Conservation (phyloP, 148 eudicot genomes). For the Rhododendron molle region DNA sequence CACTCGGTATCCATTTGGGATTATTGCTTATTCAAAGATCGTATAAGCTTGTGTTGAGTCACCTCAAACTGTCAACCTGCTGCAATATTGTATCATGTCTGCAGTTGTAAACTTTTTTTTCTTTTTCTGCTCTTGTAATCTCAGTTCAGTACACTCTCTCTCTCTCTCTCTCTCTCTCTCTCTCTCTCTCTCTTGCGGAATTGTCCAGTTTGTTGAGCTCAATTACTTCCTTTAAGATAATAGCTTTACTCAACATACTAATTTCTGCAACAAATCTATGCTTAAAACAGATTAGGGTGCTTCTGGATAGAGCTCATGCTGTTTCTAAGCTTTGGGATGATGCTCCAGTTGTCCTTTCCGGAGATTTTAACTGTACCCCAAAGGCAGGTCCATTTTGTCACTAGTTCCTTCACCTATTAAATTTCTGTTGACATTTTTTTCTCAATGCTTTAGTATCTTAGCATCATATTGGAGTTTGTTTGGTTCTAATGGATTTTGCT, state of each 20-base stretch:
- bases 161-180: background rate
- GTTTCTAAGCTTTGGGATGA: slow-evolving; percentile 89
- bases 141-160: background rate
- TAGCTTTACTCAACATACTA: background rate
- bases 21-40: background rate
- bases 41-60: background rate
- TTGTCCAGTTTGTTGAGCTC: background rate
- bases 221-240: background rate
- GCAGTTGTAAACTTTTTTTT: background rate
- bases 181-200: background rate
- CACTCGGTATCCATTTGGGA: background rate
- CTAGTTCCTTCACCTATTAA: slow-evolving; percentile 1
- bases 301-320: slow-evolving; percentile 69
- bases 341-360: slow-evolving; percentile 89
- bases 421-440: background rate
- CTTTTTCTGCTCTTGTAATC: background rate
- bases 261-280: background rate
- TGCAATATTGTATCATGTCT: background rate
- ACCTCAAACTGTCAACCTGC: background rate
- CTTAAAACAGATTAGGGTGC: slow-evolving; percentile 60
- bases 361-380: slow-evolving; percentile 92
- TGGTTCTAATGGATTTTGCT: background rate
- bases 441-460: background rate
- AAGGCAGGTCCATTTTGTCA: slow-evolving; percentile 39
- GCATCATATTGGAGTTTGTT: background rate